These are phyloP conservation scores for Cajanus cajan DNA, from an alignment of 306 rosid genomes.

Conservation along the genomic window DNA sequence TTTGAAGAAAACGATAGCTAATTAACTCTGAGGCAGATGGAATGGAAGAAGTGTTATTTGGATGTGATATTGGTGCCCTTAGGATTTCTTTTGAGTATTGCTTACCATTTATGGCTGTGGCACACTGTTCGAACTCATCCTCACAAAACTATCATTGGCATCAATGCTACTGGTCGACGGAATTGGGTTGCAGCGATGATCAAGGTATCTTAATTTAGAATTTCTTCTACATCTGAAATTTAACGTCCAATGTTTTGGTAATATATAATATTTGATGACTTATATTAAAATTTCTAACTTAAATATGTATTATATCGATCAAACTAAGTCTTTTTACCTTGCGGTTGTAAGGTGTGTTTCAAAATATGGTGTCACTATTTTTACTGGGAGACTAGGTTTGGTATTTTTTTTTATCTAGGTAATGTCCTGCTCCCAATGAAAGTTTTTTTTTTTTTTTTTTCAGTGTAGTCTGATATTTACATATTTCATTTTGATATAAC, in stretches of 20 bases:
- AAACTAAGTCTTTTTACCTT: too few relatives aligned
- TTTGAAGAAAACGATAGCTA: not conserved
- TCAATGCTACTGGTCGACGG: slow-evolving; percentile 71
- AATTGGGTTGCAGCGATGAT: slow-evolving; percentile 82
- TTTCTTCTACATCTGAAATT: not conserved
- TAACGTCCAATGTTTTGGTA: not conserved
- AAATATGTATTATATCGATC: too few relatives aligned
- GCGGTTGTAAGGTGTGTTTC: too few relatives aligned
- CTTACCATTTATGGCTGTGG: slow-evolving; percentile 84
- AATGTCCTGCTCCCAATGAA: too few relatives aligned
- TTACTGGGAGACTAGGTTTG: too few relatives aligned
- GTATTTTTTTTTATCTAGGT: too few relatives aligned
- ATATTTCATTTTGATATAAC: too few relatives aligned
- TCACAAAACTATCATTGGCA: slow-evolving; percentile 71
- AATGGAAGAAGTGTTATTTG: slow-evolving; percentile 85
- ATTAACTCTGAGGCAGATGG: slow-evolving; percentile 35
- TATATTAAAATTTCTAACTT: too few relatives aligned
- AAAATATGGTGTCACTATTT: too few relatives aligned
- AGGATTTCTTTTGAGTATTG: slow-evolving; percentile 52
- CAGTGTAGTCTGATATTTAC: too few relatives aligned
- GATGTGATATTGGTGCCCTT: slow-evolving; percentile 82
- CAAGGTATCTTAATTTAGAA: slow-evolving; percentile 51
- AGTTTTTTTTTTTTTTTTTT: too few relatives aligned
- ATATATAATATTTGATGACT: too few relatives aligned
- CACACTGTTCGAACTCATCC: slow-evolving; percentile 68